Percentiles rank a stretch among this genome's conserved stretches.
Conservation (phyloP, 1,284 basidiomycete species). For the Malassezia vespertilionis region DNA sequence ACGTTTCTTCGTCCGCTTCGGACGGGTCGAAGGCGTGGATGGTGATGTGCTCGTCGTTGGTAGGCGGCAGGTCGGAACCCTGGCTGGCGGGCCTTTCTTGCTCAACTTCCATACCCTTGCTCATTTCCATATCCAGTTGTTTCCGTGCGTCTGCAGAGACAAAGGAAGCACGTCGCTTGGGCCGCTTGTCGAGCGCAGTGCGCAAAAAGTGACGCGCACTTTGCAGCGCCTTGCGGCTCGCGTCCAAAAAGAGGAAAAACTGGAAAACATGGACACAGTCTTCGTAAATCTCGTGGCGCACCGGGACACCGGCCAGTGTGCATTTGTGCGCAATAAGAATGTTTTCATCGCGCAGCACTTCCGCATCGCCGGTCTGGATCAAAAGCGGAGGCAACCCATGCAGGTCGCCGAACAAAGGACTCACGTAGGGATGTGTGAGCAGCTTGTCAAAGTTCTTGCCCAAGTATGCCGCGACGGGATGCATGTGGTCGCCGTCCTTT, state of each 20-base stretch:
- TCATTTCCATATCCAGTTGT: conserved; percentile 34
- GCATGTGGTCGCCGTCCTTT: conserved; percentile 68
- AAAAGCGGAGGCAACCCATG: conserved; percentile 75
- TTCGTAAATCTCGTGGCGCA: conserved; percentile 83
- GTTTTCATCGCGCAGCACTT: conserved; percentile 83
- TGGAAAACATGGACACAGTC: conserved; percentile 58
- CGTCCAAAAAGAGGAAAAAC: conserved; percentile 46
- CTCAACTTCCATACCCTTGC: conserved; percentile 27
- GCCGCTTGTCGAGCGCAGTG: conserved; percentile 38
- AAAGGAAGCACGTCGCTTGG: conserved; percentile 50
- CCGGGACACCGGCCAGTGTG: conserved; percentile 69
- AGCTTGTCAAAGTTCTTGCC: conserved; percentile 71
- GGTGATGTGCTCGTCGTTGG: conserved; percentile 5
- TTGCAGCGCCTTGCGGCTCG: conserved; percentile 45
- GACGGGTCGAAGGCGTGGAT: conserved; percentile 17
- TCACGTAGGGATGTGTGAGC: conserved; percentile 88
- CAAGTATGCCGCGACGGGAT: conserved; percentile 84
- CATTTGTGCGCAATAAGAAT: conserved; percentile 91
- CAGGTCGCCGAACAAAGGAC: conserved; percentile 78
- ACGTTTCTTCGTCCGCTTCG: conserved; percentile 11
- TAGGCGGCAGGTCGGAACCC: conserved; percentile 1
- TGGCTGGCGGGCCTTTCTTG: conserved; percentile 13
- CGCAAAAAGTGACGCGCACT: conserved; percentile 45
- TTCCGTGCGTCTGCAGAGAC: conserved; percentile 54
- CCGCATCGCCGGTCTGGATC: conserved; percentile 85